These are phyloP conservation scores for Lolium rigidum DNA, from an alignment of 176 grass and related monocot genomes.

Conservation along the genomic window DNA sequence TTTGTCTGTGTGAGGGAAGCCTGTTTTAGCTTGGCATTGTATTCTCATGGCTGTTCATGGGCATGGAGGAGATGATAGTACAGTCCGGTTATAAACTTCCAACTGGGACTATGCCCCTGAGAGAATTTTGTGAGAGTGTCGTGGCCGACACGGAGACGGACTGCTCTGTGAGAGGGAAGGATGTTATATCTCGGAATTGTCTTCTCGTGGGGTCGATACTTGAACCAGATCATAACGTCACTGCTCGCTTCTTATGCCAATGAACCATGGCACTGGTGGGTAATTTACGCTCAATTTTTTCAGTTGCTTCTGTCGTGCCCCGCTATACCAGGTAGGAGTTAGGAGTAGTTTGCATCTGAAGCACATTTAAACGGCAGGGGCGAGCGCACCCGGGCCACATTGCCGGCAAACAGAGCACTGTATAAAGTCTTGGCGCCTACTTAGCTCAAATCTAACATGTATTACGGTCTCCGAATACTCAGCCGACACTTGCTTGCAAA, in stretches of 20 bases:
- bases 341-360: background rate
- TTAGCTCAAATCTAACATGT: background rate
- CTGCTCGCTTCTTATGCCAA: background rate
- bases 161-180: background rate
- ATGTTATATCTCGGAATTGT: background rate
- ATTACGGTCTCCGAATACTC: background rate
- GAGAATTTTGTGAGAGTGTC: background rate
- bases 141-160: too few species aligned
- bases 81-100: too few species aligned
- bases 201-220: slow-evolving; percentile 13
- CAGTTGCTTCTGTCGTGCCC: background rate
- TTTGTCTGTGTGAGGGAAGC: too few species aligned
- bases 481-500: background rate
- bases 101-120: too few species aligned
- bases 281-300: background rate
- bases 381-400: background rate
- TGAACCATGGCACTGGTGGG: background rate
- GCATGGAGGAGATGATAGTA: too few species aligned
- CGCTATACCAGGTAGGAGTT: too few species aligned
- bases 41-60: too few species aligned
- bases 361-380: background rate
- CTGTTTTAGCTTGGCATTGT: too few species aligned
- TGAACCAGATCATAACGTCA: background rate
- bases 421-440: slow-evolving; percentile 11
- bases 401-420: background rate